Evolutionary conservation across 2,329 filamentous ascomycete genomes (phyloP).

Genomic region (Clonostachys rhizophaga): DNA sequence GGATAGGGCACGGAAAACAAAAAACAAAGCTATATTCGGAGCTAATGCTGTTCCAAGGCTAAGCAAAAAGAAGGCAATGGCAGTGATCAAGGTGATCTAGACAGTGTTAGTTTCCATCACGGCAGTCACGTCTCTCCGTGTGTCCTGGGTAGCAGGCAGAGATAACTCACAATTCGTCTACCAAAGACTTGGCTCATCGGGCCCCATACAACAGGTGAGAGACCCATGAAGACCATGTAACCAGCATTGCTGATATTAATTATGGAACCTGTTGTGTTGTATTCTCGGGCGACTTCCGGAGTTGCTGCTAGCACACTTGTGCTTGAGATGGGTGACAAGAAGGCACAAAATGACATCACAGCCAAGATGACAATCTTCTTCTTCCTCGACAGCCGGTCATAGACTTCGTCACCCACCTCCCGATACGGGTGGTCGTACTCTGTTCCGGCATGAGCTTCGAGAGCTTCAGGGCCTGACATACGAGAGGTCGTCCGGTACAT

Average conservation of each 20-base stretch:
- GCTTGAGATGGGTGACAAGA: slow-evolving; percentile 70
- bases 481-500: slow-evolving; percentile 17
- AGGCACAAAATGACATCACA: slow-evolving; percentile 69
- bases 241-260: slow-evolving; percentile 72
- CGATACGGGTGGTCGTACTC: slow-evolving; percentile 9
- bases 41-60: slow-evolving; percentile 70
- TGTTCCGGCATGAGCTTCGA: slow-evolving; percentile 10
- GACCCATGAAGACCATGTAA: slow-evolving; percentile 71
- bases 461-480: slow-evolving; percentile 19
- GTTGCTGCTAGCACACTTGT: slow-evolving; percentile 70
- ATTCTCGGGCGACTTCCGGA: slow-evolving; percentile 67
- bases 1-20: slow-evolving; percentile 68
- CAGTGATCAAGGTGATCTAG: slow-evolving; percentile 44
- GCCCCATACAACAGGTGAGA: slow-evolving; percentile 67
- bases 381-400: slow-evolving; percentile 55
- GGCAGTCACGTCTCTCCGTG: not conserved
- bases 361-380: slow-evolving; percentile 65
- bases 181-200: slow-evolving; percentile 65
- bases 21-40: slow-evolving; percentile 66
- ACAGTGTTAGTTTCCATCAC: not conserved
- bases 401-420: slow-evolving; percentile 45
- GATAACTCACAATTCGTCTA: slow-evolving; percentile 43
- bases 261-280: slow-evolving; percentile 59
- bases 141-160: not conserved
- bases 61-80: slow-evolving; percentile 60